A percentile compares a stretch with the other conserved stretches of the same genome.
Evolutionary conservation across 257 asterid species (phyloP).

Genomic region (Solanum chiquidenum): DNA sequence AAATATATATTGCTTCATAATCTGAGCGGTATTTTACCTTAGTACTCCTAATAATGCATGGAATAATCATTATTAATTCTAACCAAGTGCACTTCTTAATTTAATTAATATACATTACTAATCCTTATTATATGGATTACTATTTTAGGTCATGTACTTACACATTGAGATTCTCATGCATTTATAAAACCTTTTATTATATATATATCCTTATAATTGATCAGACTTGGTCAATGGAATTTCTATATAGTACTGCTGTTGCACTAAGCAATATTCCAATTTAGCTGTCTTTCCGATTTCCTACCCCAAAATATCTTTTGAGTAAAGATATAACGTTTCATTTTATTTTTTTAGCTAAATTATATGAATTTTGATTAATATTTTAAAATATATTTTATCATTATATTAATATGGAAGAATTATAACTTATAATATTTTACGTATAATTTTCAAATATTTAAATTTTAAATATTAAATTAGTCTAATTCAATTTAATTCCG

Average conservation of each 20-base stretch:
- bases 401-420: not conserved
- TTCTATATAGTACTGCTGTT: not conserved
- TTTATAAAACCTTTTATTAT: not conserved
- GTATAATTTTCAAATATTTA: rapidly evolving
- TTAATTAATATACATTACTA: not conserved
- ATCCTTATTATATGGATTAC: not conserved
- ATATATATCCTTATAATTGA: not conserved
- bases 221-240: not conserved
- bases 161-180: not conserved
- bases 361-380: not conserved
- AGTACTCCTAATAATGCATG: too few relatives aligned
- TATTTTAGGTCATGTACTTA: not conserved
- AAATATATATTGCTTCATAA: too few relatives aligned
- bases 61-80: not conserved
- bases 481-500: not conserved
- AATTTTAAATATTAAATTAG: not conserved
- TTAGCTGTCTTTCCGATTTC: not conserved
- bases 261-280: not conserved
- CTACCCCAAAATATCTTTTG: not conserved
- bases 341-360: not conserved
- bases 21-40: too few relatives aligned
- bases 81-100: not conserved
- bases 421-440: not conserved
- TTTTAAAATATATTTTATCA: not conserved
- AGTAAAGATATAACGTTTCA: too few relatives aligned